Evolutionary conservation across 2,329 filamentous ascomycete species (phyloP), one percentile per base, ranked within the genome.

Genomic region (Nannizzia gypsea): DNA sequence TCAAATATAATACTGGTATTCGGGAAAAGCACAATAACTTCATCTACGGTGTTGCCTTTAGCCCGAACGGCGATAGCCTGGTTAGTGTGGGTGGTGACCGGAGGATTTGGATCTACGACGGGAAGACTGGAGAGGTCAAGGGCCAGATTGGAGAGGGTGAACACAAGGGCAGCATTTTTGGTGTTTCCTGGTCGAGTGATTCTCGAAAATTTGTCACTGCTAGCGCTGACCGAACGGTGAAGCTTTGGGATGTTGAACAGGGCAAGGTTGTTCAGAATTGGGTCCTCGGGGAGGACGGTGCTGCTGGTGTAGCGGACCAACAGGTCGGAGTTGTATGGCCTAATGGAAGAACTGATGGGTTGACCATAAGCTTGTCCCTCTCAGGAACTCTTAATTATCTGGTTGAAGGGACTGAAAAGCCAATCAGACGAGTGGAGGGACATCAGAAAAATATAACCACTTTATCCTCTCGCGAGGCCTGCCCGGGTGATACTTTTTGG

Each of bases 321-420:
- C 93, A 99, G 71, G 89, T 97, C 34, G 93, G 93, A 58, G 90
- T 99, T 4, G 89, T 93, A 8, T 95, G 90, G 85, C 89, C 91
- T 1, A 80, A 84, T 54, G 88, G 88, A 55, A 83, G 92, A 64
- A 87, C 78, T 58, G 93, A 99, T 70, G 89, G 88, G 31, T 78
- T 96, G 62, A 84, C 99, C 64, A 91, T 99, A 72, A 95, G 89
- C 72, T 77, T 97, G 65, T 93, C 90, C 66, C 80, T 97, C 20
- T 85, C 85, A 57, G 93, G 93, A 24, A 89, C 96, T 70, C 83
- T 99, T 62, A 95, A 89, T 72, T 99, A 99, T 73, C 80, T 97
- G 48, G 79, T 83, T 9, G 83, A 89, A 69, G 88, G 87, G 50
- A 87, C 80, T 56, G 76, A 81, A 0, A 82, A 84, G 61, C 89